Percentiles rank a stretch among this genome's conserved stretches.
Evolutionary conservation across 768 basidiomycete genomes (phyloP).

Genomic region (Mycena vitilis): DNA sequence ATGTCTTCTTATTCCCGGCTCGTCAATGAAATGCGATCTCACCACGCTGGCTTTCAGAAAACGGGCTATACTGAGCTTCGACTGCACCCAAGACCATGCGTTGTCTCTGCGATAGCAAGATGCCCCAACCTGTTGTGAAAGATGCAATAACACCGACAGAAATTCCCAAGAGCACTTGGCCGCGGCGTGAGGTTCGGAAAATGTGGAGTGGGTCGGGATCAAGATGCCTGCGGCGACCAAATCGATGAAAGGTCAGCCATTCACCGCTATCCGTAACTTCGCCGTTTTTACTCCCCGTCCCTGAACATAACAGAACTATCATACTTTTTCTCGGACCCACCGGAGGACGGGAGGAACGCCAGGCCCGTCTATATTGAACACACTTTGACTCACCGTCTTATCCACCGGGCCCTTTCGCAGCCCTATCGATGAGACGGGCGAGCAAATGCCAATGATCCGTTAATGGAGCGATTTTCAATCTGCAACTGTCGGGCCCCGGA

Average conservation of each 20-base stretch:
- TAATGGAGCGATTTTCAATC: not conserved
- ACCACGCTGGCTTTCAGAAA: constrained; percentile 18
- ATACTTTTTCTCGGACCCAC: too few species aligned
- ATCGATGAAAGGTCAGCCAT: too few species aligned
- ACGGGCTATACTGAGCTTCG: constrained; percentile 10
- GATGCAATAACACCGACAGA: too few species aligned
- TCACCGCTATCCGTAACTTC: too few species aligned
- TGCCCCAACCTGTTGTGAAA: not conserved
- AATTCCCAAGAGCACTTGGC: too few species aligned
- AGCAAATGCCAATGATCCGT: not conserved
- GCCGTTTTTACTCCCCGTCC: too few species aligned
- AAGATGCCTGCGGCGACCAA: too few species aligned
- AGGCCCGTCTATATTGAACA: too few species aligned
- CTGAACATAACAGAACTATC: too few species aligned
- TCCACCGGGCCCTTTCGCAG: not conserved
- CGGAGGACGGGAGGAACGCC: too few species aligned
- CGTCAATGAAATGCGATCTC: constrained; percentile 12
- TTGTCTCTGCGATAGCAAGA: constrained; percentile 13
- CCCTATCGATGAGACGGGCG: not conserved
- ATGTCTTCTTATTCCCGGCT: not conserved
- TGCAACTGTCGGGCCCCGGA: not conserved
- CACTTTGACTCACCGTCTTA: not conserved
- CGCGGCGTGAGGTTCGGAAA: too few species aligned
- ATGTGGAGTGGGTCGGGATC: too few species aligned
- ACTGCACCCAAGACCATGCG: constrained; percentile 16